These are phyloP conservation scores for Miscanthus lutarioriparius DNA, from an alignment of 176 grass and related monocot species.

Conservation along the genomic window DNA sequence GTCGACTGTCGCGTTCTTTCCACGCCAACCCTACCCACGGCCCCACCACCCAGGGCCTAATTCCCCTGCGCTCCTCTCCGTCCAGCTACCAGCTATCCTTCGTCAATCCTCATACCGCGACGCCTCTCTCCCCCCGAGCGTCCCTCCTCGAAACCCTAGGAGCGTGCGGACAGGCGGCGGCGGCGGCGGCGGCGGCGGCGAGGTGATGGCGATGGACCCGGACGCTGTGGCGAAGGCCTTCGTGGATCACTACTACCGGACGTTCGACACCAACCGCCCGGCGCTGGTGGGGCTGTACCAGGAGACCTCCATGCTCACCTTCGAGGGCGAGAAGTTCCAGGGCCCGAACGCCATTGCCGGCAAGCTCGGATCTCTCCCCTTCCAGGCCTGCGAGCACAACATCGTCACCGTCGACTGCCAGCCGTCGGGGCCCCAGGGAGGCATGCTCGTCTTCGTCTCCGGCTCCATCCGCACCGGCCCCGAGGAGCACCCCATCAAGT, in stretches of 20 bases:
- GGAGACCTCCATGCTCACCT: constrained; percentile 85
- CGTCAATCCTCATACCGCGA: background rate
- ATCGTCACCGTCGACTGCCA: constrained; percentile 84
- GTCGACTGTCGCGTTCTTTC: constrained; percentile 12
- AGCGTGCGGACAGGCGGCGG: background rate
- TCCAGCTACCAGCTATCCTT: too few species aligned
- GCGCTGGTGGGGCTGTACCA: constrained; percentile 63
- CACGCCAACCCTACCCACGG: constrained; percentile 14
- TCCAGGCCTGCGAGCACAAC: constrained; percentile 64
- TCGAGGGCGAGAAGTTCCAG: constrained; percentile 62
- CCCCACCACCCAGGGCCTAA: background rate
- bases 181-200: background rate
- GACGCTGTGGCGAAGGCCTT: constrained; percentile 80
- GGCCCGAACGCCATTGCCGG: constrained; percentile 49
- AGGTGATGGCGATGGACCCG: constrained; percentile 54
- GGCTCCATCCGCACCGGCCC: constrained; percentile 56
- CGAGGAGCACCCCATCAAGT: constrained; percentile 66
- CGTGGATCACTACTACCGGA: constrained; percentile 83
- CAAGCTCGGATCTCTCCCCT: constrained; percentile 72
- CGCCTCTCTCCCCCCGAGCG: background rate
- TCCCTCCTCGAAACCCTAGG: constrained; percentile 44
- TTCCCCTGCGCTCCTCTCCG: background rate
- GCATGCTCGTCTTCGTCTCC: constrained; percentile 84
- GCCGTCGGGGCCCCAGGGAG: constrained; percentile 72
- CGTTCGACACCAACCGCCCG: constrained; percentile 76